Conservation (phyloP, 192 early-diverging fungal species). For the Gaertneriomyces semiglobifer region DNA sequence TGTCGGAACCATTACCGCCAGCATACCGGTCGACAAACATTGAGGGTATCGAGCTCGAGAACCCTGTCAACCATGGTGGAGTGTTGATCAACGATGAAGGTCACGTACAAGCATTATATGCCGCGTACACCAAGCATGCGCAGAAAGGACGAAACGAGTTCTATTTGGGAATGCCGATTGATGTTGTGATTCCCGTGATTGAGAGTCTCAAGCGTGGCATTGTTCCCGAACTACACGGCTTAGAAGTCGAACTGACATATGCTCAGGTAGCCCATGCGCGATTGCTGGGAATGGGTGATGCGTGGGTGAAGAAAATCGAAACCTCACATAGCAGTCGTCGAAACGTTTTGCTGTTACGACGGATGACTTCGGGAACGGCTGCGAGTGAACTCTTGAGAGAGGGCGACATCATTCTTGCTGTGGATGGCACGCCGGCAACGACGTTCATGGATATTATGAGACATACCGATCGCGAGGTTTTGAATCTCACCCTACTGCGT, state of each 20-base stretch:
- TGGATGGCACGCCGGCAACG: slow-evolving; percentile 20
- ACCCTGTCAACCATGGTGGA: slow-evolving; percentile 38
- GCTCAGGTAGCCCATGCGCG: slow-evolving; percentile 49
- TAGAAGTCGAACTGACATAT: slow-evolving; percentile 43
- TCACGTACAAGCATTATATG: slow-evolving; percentile 36
- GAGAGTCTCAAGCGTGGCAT: slow-evolving; percentile 7
- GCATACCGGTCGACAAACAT: slow-evolving; percentile 39
- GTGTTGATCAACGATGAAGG: slow-evolving; percentile 34
- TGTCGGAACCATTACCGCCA: slow-evolving; percentile 41
- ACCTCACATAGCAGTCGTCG: slow-evolving; percentile 29
- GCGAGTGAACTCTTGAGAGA: slow-evolving; percentile 13
- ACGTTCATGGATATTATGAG: slow-evolving; percentile 20
- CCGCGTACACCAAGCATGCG: slow-evolving; percentile 36
- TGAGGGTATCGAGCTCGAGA: slow-evolving; percentile 47
- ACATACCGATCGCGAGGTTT: neutral
- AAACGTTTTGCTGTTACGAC: slow-evolving; percentile 37
- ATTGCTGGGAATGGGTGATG: slow-evolving; percentile 41
- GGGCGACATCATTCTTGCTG: slow-evolving; percentile 22
- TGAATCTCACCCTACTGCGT: slow-evolving; percentile 18
- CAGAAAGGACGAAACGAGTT: slow-evolving; percentile 41
- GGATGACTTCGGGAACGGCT: slow-evolving; percentile 27
- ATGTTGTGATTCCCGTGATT: slow-evolving; percentile 15
- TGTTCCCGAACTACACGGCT: slow-evolving; percentile 1
- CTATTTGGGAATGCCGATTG: slow-evolving; percentile 39
- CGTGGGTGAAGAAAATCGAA: slow-evolving; percentile 44